These are phyloP conservation scores for Peterozyma xylosa DNA, from an alignment of 805 yeast genomes.

Conservation along the genomic window DNA sequence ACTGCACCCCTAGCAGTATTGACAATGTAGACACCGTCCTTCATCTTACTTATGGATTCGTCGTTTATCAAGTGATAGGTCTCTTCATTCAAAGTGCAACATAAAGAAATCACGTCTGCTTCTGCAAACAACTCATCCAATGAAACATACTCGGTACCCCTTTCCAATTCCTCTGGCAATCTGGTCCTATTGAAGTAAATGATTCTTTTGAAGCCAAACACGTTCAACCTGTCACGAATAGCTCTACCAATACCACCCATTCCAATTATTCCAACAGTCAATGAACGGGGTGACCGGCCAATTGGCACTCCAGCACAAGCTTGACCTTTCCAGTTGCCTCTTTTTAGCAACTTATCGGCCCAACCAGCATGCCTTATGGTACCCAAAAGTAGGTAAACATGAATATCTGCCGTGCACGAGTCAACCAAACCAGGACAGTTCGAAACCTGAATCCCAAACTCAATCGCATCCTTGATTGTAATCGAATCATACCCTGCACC, in stretches of 20 bases:
- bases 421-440: too few species aligned
- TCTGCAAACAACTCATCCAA: slow-evolving; percentile 38
- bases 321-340: slow-evolving; percentile 35
- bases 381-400: not conserved
- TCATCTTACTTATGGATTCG: slow-evolving; percentile 37
- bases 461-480: too few species aligned
- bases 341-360: slow-evolving; percentile 10
- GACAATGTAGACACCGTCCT: slow-evolving; percentile 44
- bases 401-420: too few species aligned
- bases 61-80: slow-evolving; percentile 43
- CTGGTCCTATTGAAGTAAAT: slow-evolving; percentile 45
- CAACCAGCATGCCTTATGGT: slow-evolving; percentile 31
- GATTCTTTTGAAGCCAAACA: slow-evolving; percentile 42
- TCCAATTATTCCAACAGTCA: slow-evolving; percentile 50
- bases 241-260: slow-evolving; percentile 60
- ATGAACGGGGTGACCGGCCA: slow-evolving; percentile 43
- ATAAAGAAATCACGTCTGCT: slow-evolving; percentile 42
- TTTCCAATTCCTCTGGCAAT: slow-evolving; percentile 38
- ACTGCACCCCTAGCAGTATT: slow-evolving; percentile 60
- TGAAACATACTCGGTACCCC: slow-evolving; percentile 30
- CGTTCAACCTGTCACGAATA: slow-evolving; percentile 40
- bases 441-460: too few species aligned
- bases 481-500: too few species aligned
- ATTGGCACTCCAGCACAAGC: slow-evolving; percentile 28
- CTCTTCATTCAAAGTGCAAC: slow-evolving; percentile 44